Percentiles rank a stretch among this genome's conserved stretches.
Conservation (phyloP, 2,329 filamentous ascomycete genomes). For the Colletotrichum euphorbiae region DNA sequence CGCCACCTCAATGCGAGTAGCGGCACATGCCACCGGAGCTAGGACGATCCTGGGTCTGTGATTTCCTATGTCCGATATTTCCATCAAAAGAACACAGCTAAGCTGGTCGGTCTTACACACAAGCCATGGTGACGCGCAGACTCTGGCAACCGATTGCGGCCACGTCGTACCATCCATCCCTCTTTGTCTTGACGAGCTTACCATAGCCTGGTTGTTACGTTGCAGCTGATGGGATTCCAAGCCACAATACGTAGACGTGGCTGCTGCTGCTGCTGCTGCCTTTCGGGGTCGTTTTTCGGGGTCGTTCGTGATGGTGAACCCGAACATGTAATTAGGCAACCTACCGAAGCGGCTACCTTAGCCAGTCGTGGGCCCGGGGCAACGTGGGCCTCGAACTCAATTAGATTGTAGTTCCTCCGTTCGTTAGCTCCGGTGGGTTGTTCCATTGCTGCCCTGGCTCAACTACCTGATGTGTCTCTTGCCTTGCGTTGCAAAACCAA, state of each 20-base stretch:
- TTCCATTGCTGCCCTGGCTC: not conserved
- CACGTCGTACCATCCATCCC: no score
- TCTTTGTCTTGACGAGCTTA: no score
- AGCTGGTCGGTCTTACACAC: not conserved
- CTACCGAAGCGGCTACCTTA: not conserved
- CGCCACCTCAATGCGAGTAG: no score
- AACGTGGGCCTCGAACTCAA: not conserved
- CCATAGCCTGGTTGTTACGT: not conserved
- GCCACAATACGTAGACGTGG: not conserved
- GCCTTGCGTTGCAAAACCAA: not conserved
- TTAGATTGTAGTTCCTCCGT: no score
- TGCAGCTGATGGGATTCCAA: not conserved
- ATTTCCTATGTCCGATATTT: slow-evolving; percentile 21
- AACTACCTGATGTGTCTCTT: not conserved
- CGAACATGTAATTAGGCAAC: not conserved
- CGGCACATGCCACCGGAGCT: not conserved
- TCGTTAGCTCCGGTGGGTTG: no score
- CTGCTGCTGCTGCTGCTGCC: not conserved
- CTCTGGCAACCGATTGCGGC: not conserved
- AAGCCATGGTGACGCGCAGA: slow-evolving; percentile 15
- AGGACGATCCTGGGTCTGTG: not conserved
- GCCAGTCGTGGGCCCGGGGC: no score
- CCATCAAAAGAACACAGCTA: not conserved
- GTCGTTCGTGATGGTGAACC: not conserved
- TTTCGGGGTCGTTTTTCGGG: no score